Percentiles rank a stretch among this genome's conserved stretches.
phyloP scores from a whole-genome alignment of 345 rosid genomes.

The Conringia planisiliqua region DNA sequence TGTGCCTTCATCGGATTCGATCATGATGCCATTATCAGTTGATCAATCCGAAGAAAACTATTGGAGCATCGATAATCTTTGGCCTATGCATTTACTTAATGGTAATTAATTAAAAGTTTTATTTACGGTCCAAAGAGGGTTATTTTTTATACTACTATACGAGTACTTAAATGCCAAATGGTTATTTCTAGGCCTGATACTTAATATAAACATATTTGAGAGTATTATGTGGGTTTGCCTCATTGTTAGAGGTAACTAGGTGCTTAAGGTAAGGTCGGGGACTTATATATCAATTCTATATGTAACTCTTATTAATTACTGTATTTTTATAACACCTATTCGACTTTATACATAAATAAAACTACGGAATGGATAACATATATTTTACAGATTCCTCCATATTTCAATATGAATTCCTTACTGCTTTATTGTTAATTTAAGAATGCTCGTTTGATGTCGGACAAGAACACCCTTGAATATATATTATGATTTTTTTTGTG shows the following conservation, averaged over 20 bases:
- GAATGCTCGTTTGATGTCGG: neutral
- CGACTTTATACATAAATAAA: neutral
- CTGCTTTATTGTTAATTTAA: neutral
- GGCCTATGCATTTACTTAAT: slow-evolving; percentile 70
- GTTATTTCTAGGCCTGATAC: no score
- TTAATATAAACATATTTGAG: no score
- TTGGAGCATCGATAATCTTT: slow-evolving; percentile 84
- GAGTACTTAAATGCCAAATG: no score
- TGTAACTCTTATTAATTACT: no score
- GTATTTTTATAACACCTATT: neutral
- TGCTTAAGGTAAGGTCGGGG: no score
- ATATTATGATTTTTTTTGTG: neutral
- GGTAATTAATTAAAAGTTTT: slow-evolving; percentile 11
- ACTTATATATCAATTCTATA: no score
- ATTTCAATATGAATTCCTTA: neutral
- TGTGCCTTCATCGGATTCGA: slow-evolving; percentile 14
- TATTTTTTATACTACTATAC: neutral
- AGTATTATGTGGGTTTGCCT: no score
- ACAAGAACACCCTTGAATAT: neutral
- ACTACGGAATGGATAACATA: neutral
- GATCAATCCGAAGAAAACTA: slow-evolving; percentile 48
- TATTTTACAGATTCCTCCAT: no score
- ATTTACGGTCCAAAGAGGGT: neutral
- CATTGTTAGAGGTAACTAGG: no score
- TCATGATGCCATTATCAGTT: neutral